Evolutionary conservation across 1,284 basidiomycete species (phyloP).

Genomic region (Phylloporus sp.): DNA sequence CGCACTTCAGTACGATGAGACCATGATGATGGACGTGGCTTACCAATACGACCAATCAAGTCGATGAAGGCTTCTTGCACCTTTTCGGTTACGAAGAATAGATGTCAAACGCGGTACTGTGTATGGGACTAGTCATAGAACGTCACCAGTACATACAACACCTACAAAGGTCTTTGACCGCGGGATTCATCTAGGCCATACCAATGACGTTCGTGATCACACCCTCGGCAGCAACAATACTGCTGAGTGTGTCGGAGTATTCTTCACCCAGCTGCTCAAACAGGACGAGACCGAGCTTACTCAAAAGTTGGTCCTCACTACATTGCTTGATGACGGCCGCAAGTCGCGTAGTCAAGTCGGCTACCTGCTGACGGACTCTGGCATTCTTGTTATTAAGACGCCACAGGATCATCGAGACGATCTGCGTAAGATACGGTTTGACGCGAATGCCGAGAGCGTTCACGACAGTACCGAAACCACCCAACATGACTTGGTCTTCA

Average conservation of each 20-base stretch:
- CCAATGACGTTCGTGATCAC: slow-evolving; percentile 99
- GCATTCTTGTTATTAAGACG: slow-evolving; percentile 69
- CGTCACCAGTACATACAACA: slow-evolving; percentile 22
- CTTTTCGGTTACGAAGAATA: slow-evolving; percentile 97
- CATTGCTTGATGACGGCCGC: no score
- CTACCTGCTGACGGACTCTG: no score
- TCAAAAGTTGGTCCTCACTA: no score
- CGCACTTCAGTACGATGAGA: slow-evolving; percentile 21
- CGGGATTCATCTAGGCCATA: slow-evolving; percentile 99
- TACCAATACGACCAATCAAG: slow-evolving; percentile 96
- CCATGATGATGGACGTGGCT: slow-evolving; percentile 33
- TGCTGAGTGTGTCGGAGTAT: no score
- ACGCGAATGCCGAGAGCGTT: slow-evolving; percentile 97
- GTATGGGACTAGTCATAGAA: slow-evolving; percentile 22
- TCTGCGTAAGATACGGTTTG: slow-evolving; percentile 98
- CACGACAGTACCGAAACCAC: slow-evolving; percentile 97
- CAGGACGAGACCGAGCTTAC: no score
- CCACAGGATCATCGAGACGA: slow-evolving; percentile 99
- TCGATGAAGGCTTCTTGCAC: slow-evolving; percentile 99
- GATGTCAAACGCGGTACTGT: slow-evolving; percentile 98
- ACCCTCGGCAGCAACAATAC: slow-evolving; percentile 55
- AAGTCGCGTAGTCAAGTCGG: no score
- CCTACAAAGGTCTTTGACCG: slow-evolving; percentile 96
- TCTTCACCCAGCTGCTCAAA: no score
- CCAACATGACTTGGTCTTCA: slow-evolving; percentile 98